Conservation (phyloP, 2,329 filamentous ascomycete species). For the Talaromyces piceae region DNA sequence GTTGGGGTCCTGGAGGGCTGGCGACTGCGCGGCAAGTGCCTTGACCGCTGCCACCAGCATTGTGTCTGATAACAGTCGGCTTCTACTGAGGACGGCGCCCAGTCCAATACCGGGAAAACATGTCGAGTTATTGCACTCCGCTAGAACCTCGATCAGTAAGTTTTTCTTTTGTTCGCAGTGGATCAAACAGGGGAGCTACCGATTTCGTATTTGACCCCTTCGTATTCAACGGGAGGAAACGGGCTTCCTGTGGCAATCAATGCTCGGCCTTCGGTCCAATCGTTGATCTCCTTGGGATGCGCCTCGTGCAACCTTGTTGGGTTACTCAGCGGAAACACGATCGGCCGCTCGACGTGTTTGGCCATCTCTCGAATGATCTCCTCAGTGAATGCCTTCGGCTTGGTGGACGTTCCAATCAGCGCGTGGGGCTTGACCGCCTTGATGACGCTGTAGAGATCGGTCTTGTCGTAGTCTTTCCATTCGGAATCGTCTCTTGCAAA, state of each 20-base stretch:
- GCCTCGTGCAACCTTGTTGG: slow-evolving; percentile 80
- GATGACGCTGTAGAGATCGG: slow-evolving; percentile 59
- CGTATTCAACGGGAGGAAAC: slow-evolving; percentile 63
- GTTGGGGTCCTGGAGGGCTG: slow-evolving; percentile 57
- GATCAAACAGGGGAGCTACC: slow-evolving; percentile 28
- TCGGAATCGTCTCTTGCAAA: slow-evolving; percentile 60
- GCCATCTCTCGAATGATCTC: slow-evolving; percentile 70
- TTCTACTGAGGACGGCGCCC: slow-evolving; percentile 64
- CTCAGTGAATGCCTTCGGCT: slow-evolving; percentile 67
- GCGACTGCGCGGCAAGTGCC: slow-evolving; percentile 63
- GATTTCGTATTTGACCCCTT: slow-evolving; percentile 48
- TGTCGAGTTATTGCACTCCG: slow-evolving; percentile 84
- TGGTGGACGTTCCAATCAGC: slow-evolving; percentile 75
- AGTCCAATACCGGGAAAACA: slow-evolving; percentile 82
- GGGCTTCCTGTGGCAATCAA: slow-evolving; percentile 79
- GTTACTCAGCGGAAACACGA: slow-evolving; percentile 76
- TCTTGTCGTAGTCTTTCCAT: slow-evolving; percentile 52
- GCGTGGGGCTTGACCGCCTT: slow-evolving; percentile 69
- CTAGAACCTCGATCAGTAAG: slow-evolving; percentile 35
- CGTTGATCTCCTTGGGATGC: slow-evolving; percentile 63
- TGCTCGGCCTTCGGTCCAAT: slow-evolving; percentile 71
- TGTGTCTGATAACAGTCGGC: slow-evolving; percentile 60
- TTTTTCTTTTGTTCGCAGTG: neutral
- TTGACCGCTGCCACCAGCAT: slow-evolving; percentile 77
- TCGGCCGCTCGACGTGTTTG: slow-evolving; percentile 61